Evolutionary conservation across 805 yeast genomes (phyloP), one percentile per base, ranked within the genome.

Genomic region (Zygotorulaspora chibaensis): DNA sequence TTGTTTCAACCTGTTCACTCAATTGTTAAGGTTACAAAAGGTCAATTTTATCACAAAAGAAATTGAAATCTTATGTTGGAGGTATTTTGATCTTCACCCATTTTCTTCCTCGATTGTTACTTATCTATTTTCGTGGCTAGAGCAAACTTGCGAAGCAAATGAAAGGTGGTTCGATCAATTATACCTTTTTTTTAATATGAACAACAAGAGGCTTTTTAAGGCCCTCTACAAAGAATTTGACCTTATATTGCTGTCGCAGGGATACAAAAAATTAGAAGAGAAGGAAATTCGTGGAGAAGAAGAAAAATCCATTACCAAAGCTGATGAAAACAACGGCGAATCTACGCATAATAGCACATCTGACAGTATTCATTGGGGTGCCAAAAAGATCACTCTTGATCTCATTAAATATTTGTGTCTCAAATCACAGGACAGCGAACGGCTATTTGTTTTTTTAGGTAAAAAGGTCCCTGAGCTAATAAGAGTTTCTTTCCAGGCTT

Each of bases 401-500:
- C 53, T 75, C 13, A 50, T 75, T 11, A 49, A 58, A 7, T 31
- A 42, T 13, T 37, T 59, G n/a, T 53, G 53, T 23, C 35, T 45
- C 1, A 45, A 46, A 29, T 42, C 45, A 9, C 38, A 42, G 4
- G 26, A 42, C 7, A 35, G 41, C 27, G 46, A 51, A 5, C 49
- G 40, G 6, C 10, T 43, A 11, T 31, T 39, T 13, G 15, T 31
- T 2, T 11, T 43, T 1, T 28, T 57, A 16, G 16, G 35, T 2
- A 25, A 20, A 3, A 77, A 75, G 46, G 83, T 83, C 6, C 72
- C 79, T 8, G 95, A 86, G 16, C 65, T 91, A 33, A 82, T 90
- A 23, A 82, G 84, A 50, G 70, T 88, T 4, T 81, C 96, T 1
- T 90, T 87, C 57, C 73, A 84, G 9, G 88, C 95, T 0, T 80